Percentiles rank a stretch among this genome's conserved stretches.
phyloP scores from a whole-genome alignment of 768 basidiomycete genomes.

The Auricularia heimuer region DNA sequence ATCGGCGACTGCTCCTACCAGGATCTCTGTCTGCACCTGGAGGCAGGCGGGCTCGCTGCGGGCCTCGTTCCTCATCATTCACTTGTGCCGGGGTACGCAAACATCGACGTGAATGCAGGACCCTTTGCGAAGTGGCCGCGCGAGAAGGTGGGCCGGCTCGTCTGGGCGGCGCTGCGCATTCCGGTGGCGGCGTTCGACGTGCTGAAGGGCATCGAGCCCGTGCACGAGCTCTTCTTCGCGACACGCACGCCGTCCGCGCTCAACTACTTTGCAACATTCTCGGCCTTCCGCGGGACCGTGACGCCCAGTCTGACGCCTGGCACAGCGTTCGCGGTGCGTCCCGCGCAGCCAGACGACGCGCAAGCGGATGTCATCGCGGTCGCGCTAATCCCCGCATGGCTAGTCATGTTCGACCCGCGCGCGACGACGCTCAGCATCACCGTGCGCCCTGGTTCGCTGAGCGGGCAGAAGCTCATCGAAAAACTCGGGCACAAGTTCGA shows the following conservation, averaged over 20 bases:
- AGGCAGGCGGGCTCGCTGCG: background rate
- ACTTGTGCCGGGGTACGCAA: background rate
- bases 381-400: background rate
- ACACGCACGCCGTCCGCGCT: background rate
- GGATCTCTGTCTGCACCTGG: background rate
- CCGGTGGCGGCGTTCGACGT: background rate
- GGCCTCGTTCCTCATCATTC: background rate
- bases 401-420: background rate
- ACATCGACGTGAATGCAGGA: background rate
- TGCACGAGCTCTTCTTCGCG: background rate
- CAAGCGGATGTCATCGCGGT: background rate
- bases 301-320: no score
- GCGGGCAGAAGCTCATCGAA: background rate
- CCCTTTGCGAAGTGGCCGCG: background rate
- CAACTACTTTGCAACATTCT: background rate
- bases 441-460: background rate
- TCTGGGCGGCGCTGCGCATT: background rate
- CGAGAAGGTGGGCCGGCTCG: background rate
- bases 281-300: background rate
- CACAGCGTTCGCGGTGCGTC: background rate
- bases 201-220: background rate
- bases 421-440: background rate
- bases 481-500: background rate
- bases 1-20: background rate
- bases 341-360: background rate